These are phyloP conservation scores for Chaetothyriales sp. DNA, from an alignment of 2,329 filamentous ascomycete genomes.

Conservation along the genomic window DNA sequence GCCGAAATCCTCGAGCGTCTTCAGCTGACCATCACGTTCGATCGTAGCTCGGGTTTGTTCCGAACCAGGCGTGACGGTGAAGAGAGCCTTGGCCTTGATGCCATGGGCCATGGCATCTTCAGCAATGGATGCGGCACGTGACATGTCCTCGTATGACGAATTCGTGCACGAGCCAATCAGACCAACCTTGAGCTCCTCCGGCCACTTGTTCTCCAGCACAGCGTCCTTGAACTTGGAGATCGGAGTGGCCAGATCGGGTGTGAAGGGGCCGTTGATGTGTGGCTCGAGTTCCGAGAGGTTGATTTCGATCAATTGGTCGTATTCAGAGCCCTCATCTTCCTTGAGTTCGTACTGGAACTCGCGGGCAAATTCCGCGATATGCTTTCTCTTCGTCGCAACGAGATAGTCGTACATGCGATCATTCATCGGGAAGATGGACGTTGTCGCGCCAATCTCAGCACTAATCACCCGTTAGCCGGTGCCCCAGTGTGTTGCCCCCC, in stretches of 20 bases:
- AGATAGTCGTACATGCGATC: constrained; percentile 97
- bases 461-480: constrained; percentile 36
- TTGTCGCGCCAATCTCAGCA: constrained; percentile 59
- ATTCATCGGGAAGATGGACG: constrained; percentile 94
- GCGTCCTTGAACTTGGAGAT: constrained; percentile 96
- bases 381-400: constrained; percentile 71
- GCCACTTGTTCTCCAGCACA: constrained; percentile 90
- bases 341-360: constrained; percentile 72
- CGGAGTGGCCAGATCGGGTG: constrained; percentile 90
- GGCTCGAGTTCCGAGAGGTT: constrained; percentile 91
- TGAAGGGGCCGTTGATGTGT: constrained; percentile 98
- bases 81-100: constrained; percentile 81
- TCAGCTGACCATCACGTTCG: constrained; percentile 73
- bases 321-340: constrained; percentile 81
- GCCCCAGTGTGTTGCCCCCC: not conserved
- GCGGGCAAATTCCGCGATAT: constrained; percentile 82
- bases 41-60: constrained; percentile 96
- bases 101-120: constrained; percentile 83
- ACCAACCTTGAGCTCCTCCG: constrained; percentile 89
- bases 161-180: constrained; percentile 98
- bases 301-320: constrained; percentile 92
- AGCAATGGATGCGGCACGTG: constrained; percentile 78
- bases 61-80: constrained; percentile 90
- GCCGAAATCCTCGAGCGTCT: constrained; percentile 93
- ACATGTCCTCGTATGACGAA: constrained; percentile 81